Conservation (phyloP, 495 filamentous ascomycete species). For the Stereocaulon alpinum region DNA sequence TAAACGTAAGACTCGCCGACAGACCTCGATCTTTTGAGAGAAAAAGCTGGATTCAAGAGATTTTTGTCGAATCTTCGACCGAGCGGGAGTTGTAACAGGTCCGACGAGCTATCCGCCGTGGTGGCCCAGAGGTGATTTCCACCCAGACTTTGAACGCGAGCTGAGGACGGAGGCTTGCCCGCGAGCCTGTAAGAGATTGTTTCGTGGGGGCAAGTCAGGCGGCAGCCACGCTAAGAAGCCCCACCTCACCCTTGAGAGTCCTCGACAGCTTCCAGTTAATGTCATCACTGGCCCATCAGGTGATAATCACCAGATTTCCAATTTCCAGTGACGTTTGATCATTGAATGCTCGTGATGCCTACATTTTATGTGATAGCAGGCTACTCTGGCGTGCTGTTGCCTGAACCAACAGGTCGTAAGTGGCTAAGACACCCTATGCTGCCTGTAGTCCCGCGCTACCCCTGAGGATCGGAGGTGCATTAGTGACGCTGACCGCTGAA, state of each 20-base stretch:
- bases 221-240: neutral
- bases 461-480: neutral
- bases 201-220: neutral
- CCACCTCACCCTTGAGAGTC: neutral
- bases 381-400: slow-evolving; percentile 1
- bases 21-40: no score
- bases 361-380: neutral
- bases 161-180: no score
- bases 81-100: no score
- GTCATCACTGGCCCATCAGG: no score
- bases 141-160: no score
- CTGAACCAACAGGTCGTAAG: neutral
- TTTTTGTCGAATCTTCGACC: no score
- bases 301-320: neutral
- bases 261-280: neutral
- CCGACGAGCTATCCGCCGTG: no score
- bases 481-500: neutral
- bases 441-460: slow-evolving; percentile 1
- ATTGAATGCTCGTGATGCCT: neutral
- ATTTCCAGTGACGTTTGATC: neutral
- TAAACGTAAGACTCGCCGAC: neutral
- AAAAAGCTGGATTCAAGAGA: no score
- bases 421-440: neutral
- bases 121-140: no score
- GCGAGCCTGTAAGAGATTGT: no score